phyloP scores from a whole-genome alignment of 73 alveolate genomes.

The Stentor roeselii region DNA sequence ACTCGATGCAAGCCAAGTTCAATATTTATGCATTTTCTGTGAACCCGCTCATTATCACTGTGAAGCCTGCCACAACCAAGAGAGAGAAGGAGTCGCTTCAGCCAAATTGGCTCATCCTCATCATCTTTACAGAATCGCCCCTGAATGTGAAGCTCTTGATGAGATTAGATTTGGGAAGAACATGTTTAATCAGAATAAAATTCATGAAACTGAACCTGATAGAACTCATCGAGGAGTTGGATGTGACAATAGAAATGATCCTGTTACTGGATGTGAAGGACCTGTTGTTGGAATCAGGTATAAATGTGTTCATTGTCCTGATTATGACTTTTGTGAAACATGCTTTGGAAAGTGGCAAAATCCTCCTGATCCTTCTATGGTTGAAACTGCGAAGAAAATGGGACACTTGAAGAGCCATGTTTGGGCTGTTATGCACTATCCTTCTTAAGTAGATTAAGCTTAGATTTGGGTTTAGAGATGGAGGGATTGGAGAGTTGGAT shows the following conservation, averaged over 20 bases:
- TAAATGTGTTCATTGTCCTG: slow-evolving; percentile 45
- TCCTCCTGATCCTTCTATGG: not conserved
- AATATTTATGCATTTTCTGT: slow-evolving; percentile 26
- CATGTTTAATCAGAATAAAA: not conserved
- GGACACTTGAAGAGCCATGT: not conserved
- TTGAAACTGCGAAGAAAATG: not conserved
- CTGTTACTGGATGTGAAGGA: slow-evolving; percentile 31
- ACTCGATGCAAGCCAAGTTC: not conserved
- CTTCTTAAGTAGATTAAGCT: no score
- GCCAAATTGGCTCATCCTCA: slow-evolving; percentile 26
- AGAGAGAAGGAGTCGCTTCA: not conserved
- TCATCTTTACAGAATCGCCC: not conserved
- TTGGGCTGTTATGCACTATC: not conserved
- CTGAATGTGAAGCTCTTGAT: not conserved
- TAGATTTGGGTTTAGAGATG: no score
- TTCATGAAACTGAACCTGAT: not conserved
- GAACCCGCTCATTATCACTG: slow-evolving; percentile 26
- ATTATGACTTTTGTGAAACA: slow-evolving; percentile 35
- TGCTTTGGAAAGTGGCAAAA: slow-evolving; percentile 24
- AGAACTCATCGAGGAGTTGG: slow-evolving; percentile 13
- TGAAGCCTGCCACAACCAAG: not conserved
- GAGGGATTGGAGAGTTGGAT: no score
- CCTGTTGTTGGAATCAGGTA: slow-evolving; percentile 31
- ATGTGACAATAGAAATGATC: slow-evolving; percentile 22
- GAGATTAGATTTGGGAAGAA: not conserved